A percentile compares a stretch with the other conserved stretches of the same genome.
These are phyloP conservation scores for Tolypocladium ophioglossoides DNA, from an alignment of 2,329 filamentous ascomycete species.

Conservation along the genomic window DNA sequence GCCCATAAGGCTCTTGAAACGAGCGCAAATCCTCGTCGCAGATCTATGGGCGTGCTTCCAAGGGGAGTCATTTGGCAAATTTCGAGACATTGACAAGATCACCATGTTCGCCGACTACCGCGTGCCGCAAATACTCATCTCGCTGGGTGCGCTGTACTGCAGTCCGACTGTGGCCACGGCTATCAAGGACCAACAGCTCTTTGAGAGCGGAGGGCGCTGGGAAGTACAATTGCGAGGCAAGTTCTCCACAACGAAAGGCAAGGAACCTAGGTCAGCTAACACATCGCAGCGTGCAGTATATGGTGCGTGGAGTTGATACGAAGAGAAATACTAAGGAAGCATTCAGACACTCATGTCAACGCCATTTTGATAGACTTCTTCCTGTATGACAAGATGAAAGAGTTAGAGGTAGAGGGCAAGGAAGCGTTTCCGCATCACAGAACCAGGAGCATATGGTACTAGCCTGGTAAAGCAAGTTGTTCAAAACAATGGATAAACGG, in stretches of 20 bases:
- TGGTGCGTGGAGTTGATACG: constrained; percentile 90
- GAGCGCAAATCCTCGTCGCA: constrained; percentile 91
- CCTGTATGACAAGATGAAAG: constrained; percentile 89
- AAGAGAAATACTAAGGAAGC: constrained; percentile 62
- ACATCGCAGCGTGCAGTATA: constrained; percentile 64
- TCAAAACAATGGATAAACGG: neutral
- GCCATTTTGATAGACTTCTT: constrained; percentile 96
- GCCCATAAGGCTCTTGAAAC: constrained; percentile 75
- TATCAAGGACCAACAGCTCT: constrained; percentile 51
- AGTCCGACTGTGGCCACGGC: constrained; percentile 67
- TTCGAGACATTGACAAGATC: constrained; percentile 85
- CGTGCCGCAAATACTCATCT: constrained; percentile 84
- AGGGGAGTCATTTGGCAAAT: constrained; percentile 66
- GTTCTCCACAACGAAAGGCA: constrained; percentile 5
- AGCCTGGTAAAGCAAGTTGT: constrained; percentile 3
- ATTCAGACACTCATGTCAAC: constrained; percentile 66
- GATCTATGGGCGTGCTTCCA: constrained; percentile 96
- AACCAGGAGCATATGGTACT: constrained; percentile 94
- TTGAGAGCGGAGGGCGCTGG: constrained; percentile 65
- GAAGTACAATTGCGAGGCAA: constrained; percentile 79
- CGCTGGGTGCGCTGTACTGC: constrained; percentile 72
- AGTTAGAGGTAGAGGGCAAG: constrained; percentile 53
- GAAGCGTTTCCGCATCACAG: constrained; percentile 66
- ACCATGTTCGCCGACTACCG: constrained; percentile 99
- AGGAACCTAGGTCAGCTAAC: constrained; percentile 1